A percentile compares a stretch with the other conserved stretches of the same genome.
Evolutionary conservation across 805 yeast genomes (phyloP).

Genomic region (Metschnikowia hibisci): DNA sequence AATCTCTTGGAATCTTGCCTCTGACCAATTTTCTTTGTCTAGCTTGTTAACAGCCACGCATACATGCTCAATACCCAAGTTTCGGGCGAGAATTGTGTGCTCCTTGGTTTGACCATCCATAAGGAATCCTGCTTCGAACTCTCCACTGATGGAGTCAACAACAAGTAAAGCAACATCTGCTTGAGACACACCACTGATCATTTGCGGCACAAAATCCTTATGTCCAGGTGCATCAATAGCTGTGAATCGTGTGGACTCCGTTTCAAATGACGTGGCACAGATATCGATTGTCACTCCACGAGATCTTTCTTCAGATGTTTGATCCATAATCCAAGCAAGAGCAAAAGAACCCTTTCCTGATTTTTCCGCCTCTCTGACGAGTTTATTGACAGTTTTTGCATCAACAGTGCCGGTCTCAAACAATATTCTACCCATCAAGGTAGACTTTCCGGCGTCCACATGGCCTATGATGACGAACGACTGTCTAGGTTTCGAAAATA

Average conservation of each 20-base stretch:
- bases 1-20: slow-evolving; percentile 51
- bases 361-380: slow-evolving; percentile 59
- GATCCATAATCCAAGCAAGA: slow-evolving; percentile 83
- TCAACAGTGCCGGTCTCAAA: slow-evolving; percentile 67
- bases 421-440: slow-evolving; percentile 69
- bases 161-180: slow-evolving; percentile 74
- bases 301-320: slow-evolving; percentile 67
- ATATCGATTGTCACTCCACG: slow-evolving; percentile 81
- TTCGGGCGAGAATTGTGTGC: slow-evolving; percentile 65
- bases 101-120: slow-evolving; percentile 76
- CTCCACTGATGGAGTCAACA: slow-evolving; percentile 61
- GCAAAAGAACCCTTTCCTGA: slow-evolving; percentile 78
- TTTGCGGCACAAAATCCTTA: slow-evolving; percentile 76
- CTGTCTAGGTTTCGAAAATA: slow-evolving; percentile 47
- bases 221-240: slow-evolving; percentile 87
- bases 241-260: slow-evolving; percentile 51
- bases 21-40: slow-evolving; percentile 59
- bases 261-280: slow-evolving; percentile 63
- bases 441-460: slow-evolving; percentile 83
- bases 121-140: slow-evolving; percentile 66
- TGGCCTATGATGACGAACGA: slow-evolving; percentile 84
- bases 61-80: slow-evolving; percentile 58
- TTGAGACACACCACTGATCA: slow-evolving; percentile 79
- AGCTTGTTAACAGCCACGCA: slow-evolving; percentile 68
- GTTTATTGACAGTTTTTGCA: slow-evolving; percentile 57